Evolutionary conservation across 768 basidiomycete genomes (phyloP), one percentile per base, ranked within the genome.

Genomic region (Artomyces pyxidatus): DNA sequence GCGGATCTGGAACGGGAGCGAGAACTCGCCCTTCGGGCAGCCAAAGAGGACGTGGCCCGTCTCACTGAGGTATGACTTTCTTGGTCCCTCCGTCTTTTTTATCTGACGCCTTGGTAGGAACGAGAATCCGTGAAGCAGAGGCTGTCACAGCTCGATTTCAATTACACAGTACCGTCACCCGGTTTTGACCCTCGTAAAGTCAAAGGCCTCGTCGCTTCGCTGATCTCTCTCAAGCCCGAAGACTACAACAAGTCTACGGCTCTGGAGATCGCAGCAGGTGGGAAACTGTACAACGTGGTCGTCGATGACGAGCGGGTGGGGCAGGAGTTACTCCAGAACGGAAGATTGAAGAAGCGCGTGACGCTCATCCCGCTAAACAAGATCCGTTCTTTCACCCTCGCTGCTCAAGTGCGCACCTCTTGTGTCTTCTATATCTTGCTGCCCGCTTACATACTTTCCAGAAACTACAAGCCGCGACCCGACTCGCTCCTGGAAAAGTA

Each of bases 301-400:
- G 88, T 98, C 7, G 83, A 94, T 55, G 83, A 95, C 60, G 93
- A 97, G 66, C 77, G 77, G 48, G 80, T 94, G 39, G 94, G 92
- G 25, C 88, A 86, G 58, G 81, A 87, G 25, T 74, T 98, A 22
- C 69, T 98, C 41, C 78, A 86, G 61, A 80, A 85, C 41, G 83
- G 84, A 8, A 70, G 72, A 42, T 77, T 98, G 57, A 84, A 80
- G 70, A 91, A 86, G 65, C 81, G 93, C 17, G 88, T 95, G 17
- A 96, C 92, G 0, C 81, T 96, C 64, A 92, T 98, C 56, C 95
- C 95, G 0, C 70, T 99, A 42, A 95, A 85, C 65, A 95, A 92
- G 70, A 94, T 99, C 60, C 80, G 78, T 45, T 74, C 81, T 1
- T 77, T 73, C 57, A 76, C 64, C 35, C 69, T 80, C 45, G 60